Evolutionary conservation across 2,329 filamentous ascomycete species (phyloP).

Genomic region (Lachnellula subtilissima): DNA sequence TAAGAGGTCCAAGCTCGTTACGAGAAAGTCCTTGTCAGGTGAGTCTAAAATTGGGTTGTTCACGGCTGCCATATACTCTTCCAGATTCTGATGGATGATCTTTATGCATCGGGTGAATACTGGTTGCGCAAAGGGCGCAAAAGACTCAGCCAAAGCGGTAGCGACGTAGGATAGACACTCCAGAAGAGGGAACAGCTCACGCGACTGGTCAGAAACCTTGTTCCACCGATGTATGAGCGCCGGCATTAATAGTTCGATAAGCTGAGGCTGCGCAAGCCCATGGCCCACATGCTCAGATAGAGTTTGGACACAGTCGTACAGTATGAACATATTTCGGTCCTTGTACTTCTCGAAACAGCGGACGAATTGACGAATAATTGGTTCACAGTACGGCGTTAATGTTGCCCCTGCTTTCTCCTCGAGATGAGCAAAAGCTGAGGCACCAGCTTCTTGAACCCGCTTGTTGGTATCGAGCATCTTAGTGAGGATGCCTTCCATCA

Average conservation of each 20-base stretch:
- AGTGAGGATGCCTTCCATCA: conserved; percentile 93
- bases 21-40: conserved; percentile 94
- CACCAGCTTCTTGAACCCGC: conserved; percentile 93
- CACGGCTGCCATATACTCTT: conserved; percentile 68
- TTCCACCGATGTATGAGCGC: conserved; percentile 85
- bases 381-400: conserved; percentile 78
- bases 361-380: conserved; percentile 90
- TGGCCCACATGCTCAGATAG: conserved; percentile 86
- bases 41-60: conserved; percentile 64
- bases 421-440: conserved; percentile 91
- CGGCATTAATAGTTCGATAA: conserved; percentile 87
- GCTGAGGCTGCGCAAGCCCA: conserved; percentile 70
- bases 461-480: conserved; percentile 98
- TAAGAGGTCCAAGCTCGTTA: conserved; percentile 89
- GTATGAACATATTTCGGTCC: conserved; percentile 97
- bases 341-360: conserved; percentile 93
- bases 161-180: conserved; percentile 95
- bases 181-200: conserved; percentile 90
- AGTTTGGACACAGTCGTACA: conserved; percentile 98
- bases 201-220: conserved; percentile 78
- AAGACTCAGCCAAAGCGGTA: conserved; percentile 74
- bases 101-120: conserved; percentile 85
- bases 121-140: conserved; percentile 77
- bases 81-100: conserved; percentile 87
- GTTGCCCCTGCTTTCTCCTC: conserved; percentile 86